phyloP scores from a whole-genome alignment of 208 protist genomes.

The Leptomonas pyrrhocoris region DNA sequence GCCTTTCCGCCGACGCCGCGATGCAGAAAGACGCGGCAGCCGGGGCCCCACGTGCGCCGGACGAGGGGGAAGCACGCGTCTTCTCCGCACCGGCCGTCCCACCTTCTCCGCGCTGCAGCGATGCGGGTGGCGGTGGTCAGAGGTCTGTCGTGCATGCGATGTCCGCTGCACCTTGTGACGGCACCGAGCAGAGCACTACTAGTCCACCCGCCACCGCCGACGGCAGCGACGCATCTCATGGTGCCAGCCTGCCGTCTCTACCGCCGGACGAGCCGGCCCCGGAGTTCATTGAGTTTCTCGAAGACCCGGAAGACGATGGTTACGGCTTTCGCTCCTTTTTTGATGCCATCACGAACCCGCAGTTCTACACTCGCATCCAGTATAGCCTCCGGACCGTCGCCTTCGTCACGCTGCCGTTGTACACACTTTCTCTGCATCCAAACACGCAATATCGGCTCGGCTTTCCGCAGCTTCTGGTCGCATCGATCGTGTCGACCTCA shows the following conservation, averaged over 20 bases:
- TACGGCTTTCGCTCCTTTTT: slow-evolving; percentile 31
- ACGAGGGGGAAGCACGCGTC: not conserved
- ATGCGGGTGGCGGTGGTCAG: not conserved
- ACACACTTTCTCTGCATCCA: slow-evolving; percentile 38
- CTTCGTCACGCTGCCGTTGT: slow-evolving; percentile 34
- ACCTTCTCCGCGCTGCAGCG: not conserved
- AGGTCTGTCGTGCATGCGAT: not conserved
- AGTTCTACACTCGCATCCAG: slow-evolving; percentile 15
- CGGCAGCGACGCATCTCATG: not conserved
- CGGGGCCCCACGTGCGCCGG: not conserved
- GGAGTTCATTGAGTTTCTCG: slow-evolving; percentile 26
- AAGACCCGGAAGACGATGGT: slow-evolving; percentile 32
- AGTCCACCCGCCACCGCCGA: not conserved
- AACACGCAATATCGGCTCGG: slow-evolving; percentile 33
- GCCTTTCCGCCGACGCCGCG: not conserved
- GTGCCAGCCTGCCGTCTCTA: not conserved
- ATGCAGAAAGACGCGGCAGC: not conserved
- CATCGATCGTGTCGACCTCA: slow-evolving; percentile 34
- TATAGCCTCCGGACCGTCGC: slow-evolving; percentile 27
- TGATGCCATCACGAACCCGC: slow-evolving; percentile 27
- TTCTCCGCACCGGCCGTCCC: not conserved
- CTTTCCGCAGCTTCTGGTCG: slow-evolving; percentile 32
- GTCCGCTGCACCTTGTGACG: not conserved
- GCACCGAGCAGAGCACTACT: not conserved
- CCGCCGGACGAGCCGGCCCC: slow-evolving; percentile 17